Evolutionary conservation across 2,329 filamentous ascomycete species (phyloP), one percentile per base, ranked within the genome.

Genomic region (Epichloe uncinata): DNA sequence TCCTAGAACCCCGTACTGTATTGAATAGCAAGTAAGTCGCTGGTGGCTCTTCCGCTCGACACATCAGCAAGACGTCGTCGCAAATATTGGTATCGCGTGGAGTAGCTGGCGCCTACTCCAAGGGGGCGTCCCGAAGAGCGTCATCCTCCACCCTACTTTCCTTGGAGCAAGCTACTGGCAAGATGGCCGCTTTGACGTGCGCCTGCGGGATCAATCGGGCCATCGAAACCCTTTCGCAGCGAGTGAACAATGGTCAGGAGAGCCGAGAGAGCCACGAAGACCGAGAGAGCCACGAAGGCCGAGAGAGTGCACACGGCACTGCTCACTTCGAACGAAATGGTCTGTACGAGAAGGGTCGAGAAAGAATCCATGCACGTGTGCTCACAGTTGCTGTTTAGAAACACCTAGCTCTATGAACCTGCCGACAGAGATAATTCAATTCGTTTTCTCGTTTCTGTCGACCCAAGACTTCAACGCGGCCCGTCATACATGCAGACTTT

Each of bases 401-500:
- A 48, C 26, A 30, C 50, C 59, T n/a, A 44, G 45, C 18, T 53
- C 60, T 8, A 63, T 63, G 57, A 55, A 59, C 54, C 16, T 66
- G 12, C 60, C 61, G 4, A 58, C 61, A 12, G 69, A 72, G 52
- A 66, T 69, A 7, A 44, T 70, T 1, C 62, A 67, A 16, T 56
- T 66, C 5, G 61, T 72, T 11, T 68, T 65, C 51, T 42, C 38
- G 12, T 52, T 60, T 7, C 60, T 72, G 5, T 43, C 53, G 4
- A 68, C 67, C 0, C 42, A 50, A 9, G 68, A 71, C 55, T 84
- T 82, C 60, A 75, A 85, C 56, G 69, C 76, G 49, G 78, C 79
- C 15, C 72, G 81, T 16, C 74, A 77, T 53, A 73, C 73, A 16
- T 85, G 79, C 57, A 72, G 73, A 43, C 62, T 64, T 36, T 85